Conservation (phyloP, 495 filamentous ascomycete species). For the Neurospora sp. region DNA sequence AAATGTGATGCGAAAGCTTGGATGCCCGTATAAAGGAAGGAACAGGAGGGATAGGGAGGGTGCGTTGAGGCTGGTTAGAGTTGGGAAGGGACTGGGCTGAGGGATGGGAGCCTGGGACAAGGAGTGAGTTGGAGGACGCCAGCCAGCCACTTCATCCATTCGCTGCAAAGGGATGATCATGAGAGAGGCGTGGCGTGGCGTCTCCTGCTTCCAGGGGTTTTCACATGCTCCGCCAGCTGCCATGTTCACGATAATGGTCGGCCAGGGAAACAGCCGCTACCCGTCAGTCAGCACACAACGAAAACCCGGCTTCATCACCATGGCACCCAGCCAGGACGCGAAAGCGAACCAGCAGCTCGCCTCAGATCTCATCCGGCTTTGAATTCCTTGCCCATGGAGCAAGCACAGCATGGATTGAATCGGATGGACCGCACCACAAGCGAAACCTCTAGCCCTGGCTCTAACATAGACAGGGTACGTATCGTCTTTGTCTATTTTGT, state of each 20-base stretch:
- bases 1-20: slow-evolving; percentile 3
- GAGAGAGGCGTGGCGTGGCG: not conserved
- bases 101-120: not conserved
- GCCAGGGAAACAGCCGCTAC: not conserved
- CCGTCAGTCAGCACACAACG: not conserved
- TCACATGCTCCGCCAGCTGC: not conserved
- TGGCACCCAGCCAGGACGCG: not conserved
- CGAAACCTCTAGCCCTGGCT: not conserved
- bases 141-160: too few relatives aligned
- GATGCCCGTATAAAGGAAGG: not conserved
- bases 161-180: not conserved
- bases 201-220: not conserved
- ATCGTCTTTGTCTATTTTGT: not conserved
- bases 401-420: not conserved
- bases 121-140: not conserved
- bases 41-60: not conserved
- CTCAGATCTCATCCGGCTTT: not conserved
- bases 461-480: not conserved
- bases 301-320: not conserved
- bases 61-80: not conserved
- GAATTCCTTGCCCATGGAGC: not conserved
- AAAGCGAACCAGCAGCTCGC: not conserved
- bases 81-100: not conserved
- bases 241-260: not conserved
- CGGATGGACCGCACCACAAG: not conserved